Evolutionary conservation across 2,329 filamentous ascomycete species (phyloP).

Genomic region (Dothideomycetes sp.): DNA sequence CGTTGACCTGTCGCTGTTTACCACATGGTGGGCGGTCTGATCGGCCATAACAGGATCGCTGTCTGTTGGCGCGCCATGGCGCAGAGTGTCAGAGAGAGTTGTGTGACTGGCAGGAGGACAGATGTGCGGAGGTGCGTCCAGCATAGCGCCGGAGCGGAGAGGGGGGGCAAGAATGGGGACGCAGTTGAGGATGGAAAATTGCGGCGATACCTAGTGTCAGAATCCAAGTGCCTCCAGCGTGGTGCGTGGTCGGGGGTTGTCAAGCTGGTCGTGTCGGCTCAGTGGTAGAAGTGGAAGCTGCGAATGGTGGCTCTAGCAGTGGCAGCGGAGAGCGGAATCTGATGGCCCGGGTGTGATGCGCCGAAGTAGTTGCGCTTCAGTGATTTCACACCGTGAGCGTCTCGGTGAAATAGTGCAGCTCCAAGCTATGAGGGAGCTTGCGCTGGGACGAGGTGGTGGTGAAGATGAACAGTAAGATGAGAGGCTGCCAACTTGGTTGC

Average conservation of each 20-base stretch:
- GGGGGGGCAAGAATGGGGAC: slow-evolving; percentile 11
- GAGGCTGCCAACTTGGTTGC: background rate
- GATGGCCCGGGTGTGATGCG: background rate
- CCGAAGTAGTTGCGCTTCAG: background rate
- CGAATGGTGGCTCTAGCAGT: too few species aligned
- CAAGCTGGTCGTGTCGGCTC: background rate
- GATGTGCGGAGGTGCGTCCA: background rate
- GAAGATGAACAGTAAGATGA: background rate
- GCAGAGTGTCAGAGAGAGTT: slow-evolving; percentile 3
- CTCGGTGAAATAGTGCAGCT: background rate
- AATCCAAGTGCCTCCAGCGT: slow-evolving; percentile 1
- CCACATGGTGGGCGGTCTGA: slow-evolving; percentile 59
- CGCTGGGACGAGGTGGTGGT: background rate
- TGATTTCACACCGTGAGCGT: background rate
- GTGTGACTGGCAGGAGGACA: background rate
- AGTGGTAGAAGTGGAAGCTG: too few species aligned
- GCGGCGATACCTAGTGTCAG: slow-evolving; percentile 30
- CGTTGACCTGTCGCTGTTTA: slow-evolving; percentile 59
- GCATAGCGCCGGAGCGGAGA: slow-evolving; percentile 2
- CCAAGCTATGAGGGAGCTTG: background rate
- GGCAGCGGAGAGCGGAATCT: too few species aligned
- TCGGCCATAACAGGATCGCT: slow-evolving; percentile 60
- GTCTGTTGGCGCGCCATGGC: slow-evolving; percentile 23
- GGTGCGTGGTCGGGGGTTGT: background rate
- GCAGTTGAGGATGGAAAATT: background rate